A percentile compares a stretch with the other conserved stretches of the same genome.
These are phyloP conservation scores for Pythium vanterpoolii DNA, from an alignment of 352 stramenopile genomes.

Conservation along the genomic window DNA sequence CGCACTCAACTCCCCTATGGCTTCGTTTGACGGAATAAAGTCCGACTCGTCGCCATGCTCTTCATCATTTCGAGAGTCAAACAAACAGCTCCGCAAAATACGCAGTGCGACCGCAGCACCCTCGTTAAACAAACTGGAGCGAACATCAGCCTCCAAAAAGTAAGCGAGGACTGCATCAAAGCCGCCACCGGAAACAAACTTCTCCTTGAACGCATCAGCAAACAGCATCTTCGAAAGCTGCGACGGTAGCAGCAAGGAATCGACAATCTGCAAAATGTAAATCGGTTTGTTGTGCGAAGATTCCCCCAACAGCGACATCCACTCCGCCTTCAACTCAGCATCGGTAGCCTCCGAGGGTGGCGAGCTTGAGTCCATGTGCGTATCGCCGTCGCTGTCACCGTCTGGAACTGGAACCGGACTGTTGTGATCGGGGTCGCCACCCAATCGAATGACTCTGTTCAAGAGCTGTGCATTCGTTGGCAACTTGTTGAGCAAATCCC, in stretches of 20 bases:
- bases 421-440: slow-evolving; percentile 17
- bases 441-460: slow-evolving; percentile 57
- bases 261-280: slow-evolving; percentile 87
- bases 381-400: slow-evolving; percentile 41
- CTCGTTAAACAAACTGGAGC: slow-evolving; percentile 78
- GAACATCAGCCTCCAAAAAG: slow-evolving; percentile 71
- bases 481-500: slow-evolving; percentile 82
- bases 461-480: slow-evolving; percentile 72
- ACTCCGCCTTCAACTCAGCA: slow-evolving; percentile 34
- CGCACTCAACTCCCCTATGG: slow-evolving; percentile 9
- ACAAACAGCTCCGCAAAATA: slow-evolving; percentile 83
- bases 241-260: slow-evolving; percentile 75
- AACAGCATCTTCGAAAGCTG: slow-evolving; percentile 55
- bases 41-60: slow-evolving; percentile 23
- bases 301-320: slow-evolving; percentile 62
- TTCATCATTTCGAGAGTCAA: slow-evolving; percentile 33
- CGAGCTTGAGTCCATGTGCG: slow-evolving; percentile 17
- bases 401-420: slow-evolving; percentile 28
- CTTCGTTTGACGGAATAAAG: not conserved
- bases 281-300: slow-evolving; percentile 80
- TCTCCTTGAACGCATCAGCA: slow-evolving; percentile 57
- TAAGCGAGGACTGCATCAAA: slow-evolving; percentile 84
- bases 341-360: not conserved
- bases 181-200: slow-evolving; percentile 71
- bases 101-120: slow-evolving; percentile 74